Percentiles rank a stretch among this genome's conserved stretches.
Conservation (phyloP, 352 stramenopile species). For the Phytophthora cajani region DNA sequence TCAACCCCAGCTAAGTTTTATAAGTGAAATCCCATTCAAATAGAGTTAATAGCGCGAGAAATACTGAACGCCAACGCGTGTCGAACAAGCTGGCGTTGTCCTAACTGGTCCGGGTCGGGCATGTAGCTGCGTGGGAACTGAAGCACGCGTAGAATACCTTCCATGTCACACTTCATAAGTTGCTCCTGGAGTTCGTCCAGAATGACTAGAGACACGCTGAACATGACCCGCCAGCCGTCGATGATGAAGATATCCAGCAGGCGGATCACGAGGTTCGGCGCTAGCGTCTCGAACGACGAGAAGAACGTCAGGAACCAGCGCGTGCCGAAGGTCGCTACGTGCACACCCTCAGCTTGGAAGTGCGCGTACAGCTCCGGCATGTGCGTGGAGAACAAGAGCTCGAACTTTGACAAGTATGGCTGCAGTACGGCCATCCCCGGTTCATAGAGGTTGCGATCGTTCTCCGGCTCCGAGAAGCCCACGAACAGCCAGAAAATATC, state of each 20-base stretch:
- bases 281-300: conserved; percentile 81
- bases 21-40: conserved; percentile 22
- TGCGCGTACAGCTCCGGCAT: conserved; percentile 72
- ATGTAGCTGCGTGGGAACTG: conserved; percentile 69
- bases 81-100: conserved; percentile 57
- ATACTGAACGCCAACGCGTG: conserved; percentile 74
- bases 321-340: conserved; percentile 75
- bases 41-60: conserved; percentile 57
- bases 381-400: conserved; percentile 65
- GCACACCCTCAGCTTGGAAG: conserved; percentile 64
- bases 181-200: conserved; percentile 70
- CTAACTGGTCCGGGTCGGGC: conserved; percentile 45
- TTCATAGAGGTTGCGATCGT: conserved; percentile 81
- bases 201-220: conserved; percentile 81
- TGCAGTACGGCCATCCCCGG: conserved; percentile 74
- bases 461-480: conserved; percentile 74
- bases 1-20: conserved; percentile 39
- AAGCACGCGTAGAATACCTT: conserved; percentile 71
- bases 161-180: conserved; percentile 65
- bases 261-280: conserved; percentile 65
- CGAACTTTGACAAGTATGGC: conserved; percentile 70
- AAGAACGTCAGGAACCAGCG: conserved; percentile 90
- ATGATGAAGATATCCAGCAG: conserved; percentile 84
- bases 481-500: conserved; percentile 88
- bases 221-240: conserved; percentile 82